These are phyloP conservation scores for Anthracocystis walkeri DNA, from an alignment of 1,284 basidiomycete species.

Conservation along the genomic window DNA sequence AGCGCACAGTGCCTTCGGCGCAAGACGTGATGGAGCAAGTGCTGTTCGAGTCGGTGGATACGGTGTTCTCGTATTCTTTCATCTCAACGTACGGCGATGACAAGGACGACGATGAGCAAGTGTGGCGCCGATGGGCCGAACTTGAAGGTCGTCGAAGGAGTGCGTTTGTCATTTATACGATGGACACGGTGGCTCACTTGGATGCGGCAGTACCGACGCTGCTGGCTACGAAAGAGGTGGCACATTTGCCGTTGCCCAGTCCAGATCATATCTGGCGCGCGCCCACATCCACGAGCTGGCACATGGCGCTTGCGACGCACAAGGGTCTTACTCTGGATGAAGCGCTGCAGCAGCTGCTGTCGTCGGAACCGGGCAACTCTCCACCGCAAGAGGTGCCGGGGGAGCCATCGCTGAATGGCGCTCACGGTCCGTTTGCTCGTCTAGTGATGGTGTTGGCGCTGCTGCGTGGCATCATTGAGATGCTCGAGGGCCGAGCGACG, in stretches of 20 bases:
- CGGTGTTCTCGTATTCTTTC: slow-evolving; percentile 50
- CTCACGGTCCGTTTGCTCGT: slow-evolving; percentile 60
- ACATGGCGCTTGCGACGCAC: slow-evolving; percentile 34
- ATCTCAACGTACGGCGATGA: slow-evolving; percentile 36
- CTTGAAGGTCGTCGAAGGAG: slow-evolving; percentile 57
- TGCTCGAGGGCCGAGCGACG: slow-evolving; percentile 54
- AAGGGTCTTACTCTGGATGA: slow-evolving; percentile 53
- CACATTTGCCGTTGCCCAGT: slow-evolving; percentile 56
- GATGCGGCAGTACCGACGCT: slow-evolving; percentile 53
- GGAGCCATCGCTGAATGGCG: slow-evolving; percentile 42
- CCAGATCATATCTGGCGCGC: slow-evolving; percentile 59
- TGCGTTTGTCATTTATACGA: slow-evolving; percentile 52
- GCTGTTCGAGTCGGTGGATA: slow-evolving; percentile 41
- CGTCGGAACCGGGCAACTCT: slow-evolving; percentile 17
- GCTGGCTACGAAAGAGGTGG: slow-evolving; percentile 51
- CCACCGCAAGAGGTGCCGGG: slow-evolving; percentile 9
- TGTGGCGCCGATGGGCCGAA: slow-evolving; percentile 62
- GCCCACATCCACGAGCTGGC: slow-evolving; percentile 46
- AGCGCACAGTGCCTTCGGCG: slow-evolving; percentile 23
- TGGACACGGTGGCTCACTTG: slow-evolving; percentile 58
- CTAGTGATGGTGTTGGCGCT: slow-evolving; percentile 57
- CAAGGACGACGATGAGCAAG: slow-evolving; percentile 46
- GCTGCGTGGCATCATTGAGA: slow-evolving; percentile 60
- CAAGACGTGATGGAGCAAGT: slow-evolving; percentile 45
- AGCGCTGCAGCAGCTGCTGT: slow-evolving; percentile 49